Percentiles rank a stretch among this genome's conserved stretches.
Evolutionary conservation across 2,329 filamentous ascomycete species (phyloP).

Genomic region (Colletotrichum ledebouriae): DNA sequence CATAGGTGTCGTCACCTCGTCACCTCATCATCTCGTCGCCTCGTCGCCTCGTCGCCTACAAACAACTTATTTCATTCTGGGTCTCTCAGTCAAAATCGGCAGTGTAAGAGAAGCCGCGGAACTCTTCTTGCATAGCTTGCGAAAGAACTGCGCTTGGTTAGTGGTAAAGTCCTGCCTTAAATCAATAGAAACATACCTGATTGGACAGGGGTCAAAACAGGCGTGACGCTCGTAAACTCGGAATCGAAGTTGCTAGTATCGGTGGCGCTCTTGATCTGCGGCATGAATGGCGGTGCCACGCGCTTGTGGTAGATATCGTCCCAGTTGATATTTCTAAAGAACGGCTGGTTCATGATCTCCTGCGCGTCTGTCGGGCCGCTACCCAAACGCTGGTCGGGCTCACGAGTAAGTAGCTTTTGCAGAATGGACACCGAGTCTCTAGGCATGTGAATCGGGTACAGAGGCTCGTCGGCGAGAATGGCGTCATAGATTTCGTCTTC

Average conservation of each 20-base stretch:
- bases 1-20: conserved; percentile 16
- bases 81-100: conserved; percentile 81
- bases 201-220: conserved; percentile 95
- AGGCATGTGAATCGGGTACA: conserved; percentile 99
- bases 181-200: conserved; percentile 76
- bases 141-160: conserved; percentile 77
- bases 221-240: conserved; percentile 98
- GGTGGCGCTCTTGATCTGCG: conserved; percentile 89
- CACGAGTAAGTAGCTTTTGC: conserved; percentile 95
- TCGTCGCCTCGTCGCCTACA: conserved; percentile 1
- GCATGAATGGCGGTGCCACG: conserved; percentile 88
- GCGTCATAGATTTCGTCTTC: conserved; percentile 99
- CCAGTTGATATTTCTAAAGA: conserved; percentile 98
- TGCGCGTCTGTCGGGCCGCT: conserved; percentile 97
- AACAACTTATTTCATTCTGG: conserved; percentile 5
- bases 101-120: conserved; percentile 98
- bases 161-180: not conserved
- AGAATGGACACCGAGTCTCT: conserved; percentile 97
- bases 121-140: conserved; percentile 99
- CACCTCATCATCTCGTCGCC: conserved; percentile 9
- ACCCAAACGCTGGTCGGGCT: conserved; percentile 92
- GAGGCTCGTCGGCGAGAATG: conserved; percentile 94
- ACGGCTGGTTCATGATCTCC: conserved; percentile 98
- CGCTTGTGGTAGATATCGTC: conserved; percentile 98
- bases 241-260: conserved; percentile 99